Evolutionary conservation across 73 alveolate species (phyloP), one percentile per base, ranked within the genome.

Genomic region (Paramecium sonneborni): DNA sequence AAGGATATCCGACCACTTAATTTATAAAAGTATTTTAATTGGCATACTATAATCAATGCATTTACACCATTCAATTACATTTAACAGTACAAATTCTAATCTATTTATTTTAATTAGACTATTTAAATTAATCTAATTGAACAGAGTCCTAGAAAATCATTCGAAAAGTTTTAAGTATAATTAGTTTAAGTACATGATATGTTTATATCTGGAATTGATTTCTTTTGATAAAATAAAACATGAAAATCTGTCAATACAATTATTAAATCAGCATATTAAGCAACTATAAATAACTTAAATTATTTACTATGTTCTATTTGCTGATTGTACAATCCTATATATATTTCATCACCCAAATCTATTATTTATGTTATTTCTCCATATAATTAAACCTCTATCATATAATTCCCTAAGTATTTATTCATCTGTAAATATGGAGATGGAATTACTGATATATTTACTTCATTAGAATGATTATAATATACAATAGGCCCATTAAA

Each of bases 341-440:
- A 74, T 1, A 35, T 32, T 35, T 35, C 58, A 74, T 74, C 46
- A 10, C 37, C 56, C 20, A 74, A 18, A 74, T 24, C 34, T 35
- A 74, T 32, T 6, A 74, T 74, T 38, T 74, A 37, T 35, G 39
- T 35, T 1, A 35, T 18, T 20, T 32, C 15, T 0, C 87, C 87
- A 74, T 12, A 74, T 6, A 12, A 34, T 7, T 26, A 32, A 32
- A 74, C 46, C 3, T 35, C 34, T 10, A 32, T 24, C 58, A 74
- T 38, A n/a, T 74, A 74, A 21, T 18, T 35, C 12, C 87, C 87
- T 20, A 74, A n/a, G 14, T 74, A 74, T 74, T 74, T 74, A 38
- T 74, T 74, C 39, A 35, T 35, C n/a, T 74, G 15, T 35, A 74
- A 18, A 74, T 74, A 74, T 32, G 56, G 58, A 35, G 67, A 21